Evolutionary conservation across 148 eudicot genomes (phyloP).

Genomic region (Linanthus parryae): DNA sequence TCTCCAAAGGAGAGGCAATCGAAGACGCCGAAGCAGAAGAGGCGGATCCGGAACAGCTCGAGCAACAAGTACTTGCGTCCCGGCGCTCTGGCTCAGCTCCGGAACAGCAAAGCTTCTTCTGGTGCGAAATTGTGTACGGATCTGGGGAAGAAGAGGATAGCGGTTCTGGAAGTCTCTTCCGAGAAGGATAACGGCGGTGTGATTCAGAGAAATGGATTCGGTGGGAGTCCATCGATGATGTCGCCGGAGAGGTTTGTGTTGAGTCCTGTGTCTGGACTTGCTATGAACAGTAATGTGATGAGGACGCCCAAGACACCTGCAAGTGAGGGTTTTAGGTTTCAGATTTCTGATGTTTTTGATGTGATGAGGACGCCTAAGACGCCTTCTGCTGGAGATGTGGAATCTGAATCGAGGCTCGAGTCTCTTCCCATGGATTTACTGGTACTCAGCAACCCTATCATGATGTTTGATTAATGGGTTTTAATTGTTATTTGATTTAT

Average conservation of each 20-base stretch:
- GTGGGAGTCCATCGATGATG: slow-evolving; percentile 31
- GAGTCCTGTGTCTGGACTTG: slow-evolving; percentile 23
- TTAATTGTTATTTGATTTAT: too few relatives aligned
- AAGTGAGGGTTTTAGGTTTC: too few relatives aligned
- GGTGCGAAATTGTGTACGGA: slow-evolving; percentile 67
- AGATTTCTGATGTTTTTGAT: too few relatives aligned
- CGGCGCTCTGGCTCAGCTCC: slow-evolving; percentile 85
- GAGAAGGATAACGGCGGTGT: slow-evolving; percentile 17
- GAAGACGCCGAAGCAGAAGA: slow-evolving; percentile 51
- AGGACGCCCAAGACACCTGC: slow-evolving; percentile 79
- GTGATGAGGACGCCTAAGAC: slow-evolving; percentile 72
- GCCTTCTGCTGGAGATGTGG: slow-evolving; percentile 34
- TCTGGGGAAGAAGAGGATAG: slow-evolving; percentile 82
- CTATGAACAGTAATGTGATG: slow-evolving; percentile 27
- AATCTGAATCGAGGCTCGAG: slow-evolving; percentile 80
- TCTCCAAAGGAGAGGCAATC: slow-evolving; percentile 48
- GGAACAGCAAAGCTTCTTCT: slow-evolving; percentile 47
- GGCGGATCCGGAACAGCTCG: slow-evolving; percentile 34
- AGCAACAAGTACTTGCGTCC: slow-evolving; percentile 69
- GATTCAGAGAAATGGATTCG: slow-evolving; percentile 15
- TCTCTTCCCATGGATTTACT: slow-evolving; percentile 81
- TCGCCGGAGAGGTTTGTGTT: slow-evolving; percentile 52
- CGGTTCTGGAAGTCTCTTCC: slow-evolving; percentile 29
- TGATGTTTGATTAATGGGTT: not conserved
- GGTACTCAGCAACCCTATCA: slow-evolving; percentile 36